Evolutionary conservation across 441 rosid species (phyloP).

Genomic region (Pelargonium citronellum): DNA sequence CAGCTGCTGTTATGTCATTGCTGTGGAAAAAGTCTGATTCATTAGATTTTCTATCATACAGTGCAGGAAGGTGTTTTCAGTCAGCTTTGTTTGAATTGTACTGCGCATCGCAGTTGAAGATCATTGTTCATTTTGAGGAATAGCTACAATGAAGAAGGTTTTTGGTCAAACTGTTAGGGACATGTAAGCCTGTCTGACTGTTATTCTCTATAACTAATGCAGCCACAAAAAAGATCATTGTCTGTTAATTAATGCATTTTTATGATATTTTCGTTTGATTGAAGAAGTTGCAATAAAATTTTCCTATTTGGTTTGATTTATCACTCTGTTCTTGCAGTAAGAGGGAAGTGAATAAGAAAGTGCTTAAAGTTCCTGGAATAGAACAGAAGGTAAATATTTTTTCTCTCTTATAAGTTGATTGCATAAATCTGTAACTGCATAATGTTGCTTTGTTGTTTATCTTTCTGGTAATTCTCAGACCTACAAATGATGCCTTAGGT

Average conservation of each 20-base stretch:
- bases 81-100: constrained; percentile 8
- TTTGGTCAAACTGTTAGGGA: constrained; percentile 93
- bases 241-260: neutral
- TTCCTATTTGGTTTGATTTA: constrained; percentile 8
- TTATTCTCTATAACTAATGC: neutral
- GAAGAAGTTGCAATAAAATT: neutral
- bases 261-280: neutral
- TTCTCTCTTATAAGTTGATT: neutral
- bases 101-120: constrained; percentile 18
- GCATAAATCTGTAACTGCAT: neutral
- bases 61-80: neutral
- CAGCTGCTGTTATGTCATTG: neutral
- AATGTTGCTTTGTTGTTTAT: constrained; percentile 10
- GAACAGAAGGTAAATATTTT: constrained; percentile 74
- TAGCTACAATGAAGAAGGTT: constrained; percentile 78
- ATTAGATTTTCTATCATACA: neutral
- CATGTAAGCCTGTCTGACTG: constrained; percentile 49
- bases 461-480: neutral
- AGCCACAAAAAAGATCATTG: neutral
- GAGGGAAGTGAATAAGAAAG: constrained; percentile 97
- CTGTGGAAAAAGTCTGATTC: neutral
- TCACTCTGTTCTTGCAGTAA: constrained; percentile 46
- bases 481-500: neutral
- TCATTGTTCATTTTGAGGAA: constrained; percentile 15
- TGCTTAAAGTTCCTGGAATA: constrained; percentile 93